A percentile compares a stretch with the other conserved stretches of the same genome.
These are phyloP conservation scores for Circinella umbellata DNA, from an alignment of 371 early-diverging fungal genomes.

Conservation along the genomic window DNA sequence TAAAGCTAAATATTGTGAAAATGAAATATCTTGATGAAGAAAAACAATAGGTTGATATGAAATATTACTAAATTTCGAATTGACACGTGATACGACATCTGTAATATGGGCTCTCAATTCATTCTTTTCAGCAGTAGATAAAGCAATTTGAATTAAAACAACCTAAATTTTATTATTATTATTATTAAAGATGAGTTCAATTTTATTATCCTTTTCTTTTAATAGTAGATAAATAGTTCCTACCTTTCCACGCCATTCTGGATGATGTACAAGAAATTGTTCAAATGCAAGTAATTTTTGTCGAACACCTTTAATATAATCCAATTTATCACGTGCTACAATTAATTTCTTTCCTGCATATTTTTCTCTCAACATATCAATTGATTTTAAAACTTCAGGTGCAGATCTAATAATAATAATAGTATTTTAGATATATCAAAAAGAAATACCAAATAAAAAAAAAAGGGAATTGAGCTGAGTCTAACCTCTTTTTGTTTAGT, in stretches of 20 bases:
- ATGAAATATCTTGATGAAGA: conserved; percentile 94
- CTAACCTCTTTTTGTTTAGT: conserved; percentile 62
- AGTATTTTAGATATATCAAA: neutral
- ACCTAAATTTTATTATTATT: conserved; percentile 61
- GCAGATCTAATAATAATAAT: conserved; percentile 10
- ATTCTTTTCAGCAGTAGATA: conserved; percentile 71
- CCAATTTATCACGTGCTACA: conserved; percentile 98
- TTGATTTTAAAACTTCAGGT: conserved; percentile 70
- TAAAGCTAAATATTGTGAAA: conserved; percentile 92
- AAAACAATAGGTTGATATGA: conserved; percentile 94
- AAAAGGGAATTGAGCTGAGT: conserved; percentile 2
- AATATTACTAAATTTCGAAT: conserved; percentile 91
- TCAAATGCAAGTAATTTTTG: conserved; percentile 97
- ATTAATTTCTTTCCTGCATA: conserved; percentile 96
- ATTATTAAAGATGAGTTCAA: neutral
- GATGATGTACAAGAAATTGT: conserved; percentile 85
- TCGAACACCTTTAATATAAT: conserved; percentile 97
- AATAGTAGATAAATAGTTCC: conserved; percentile 55
- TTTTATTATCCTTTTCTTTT: neutral
- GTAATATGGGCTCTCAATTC: conserved; percentile 87
- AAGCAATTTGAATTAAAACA: conserved; percentile 86
- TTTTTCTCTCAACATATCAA: conserved; percentile 78
- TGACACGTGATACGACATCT: conserved; percentile 91
- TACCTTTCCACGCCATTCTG: conserved; percentile 87
- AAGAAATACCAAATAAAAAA: neutral